Conservation (phyloP, 208 protist genomes). For the Leishmania braziliensis region DNA sequence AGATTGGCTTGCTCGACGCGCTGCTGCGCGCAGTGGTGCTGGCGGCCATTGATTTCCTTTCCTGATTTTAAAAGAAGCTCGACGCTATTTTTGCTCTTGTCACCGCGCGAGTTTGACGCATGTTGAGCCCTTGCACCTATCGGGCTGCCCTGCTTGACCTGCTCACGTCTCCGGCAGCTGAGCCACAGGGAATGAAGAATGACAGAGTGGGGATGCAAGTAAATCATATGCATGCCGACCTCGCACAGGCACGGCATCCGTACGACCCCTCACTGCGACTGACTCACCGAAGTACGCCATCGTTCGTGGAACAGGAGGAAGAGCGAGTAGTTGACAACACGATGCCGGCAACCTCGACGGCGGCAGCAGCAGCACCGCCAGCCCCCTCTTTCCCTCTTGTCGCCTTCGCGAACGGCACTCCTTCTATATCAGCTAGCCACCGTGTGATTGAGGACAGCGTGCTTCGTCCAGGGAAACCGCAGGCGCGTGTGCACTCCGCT, state of each 20-base stretch:
- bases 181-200: background rate
- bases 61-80: background rate
- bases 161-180: slow-evolving; percentile 26
- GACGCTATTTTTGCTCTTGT: background rate
- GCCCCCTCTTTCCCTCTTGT: background rate
- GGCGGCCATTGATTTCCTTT: background rate
- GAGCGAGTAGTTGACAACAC: background rate
- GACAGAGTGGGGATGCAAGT: background rate
- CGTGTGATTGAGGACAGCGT: slow-evolving; percentile 15
- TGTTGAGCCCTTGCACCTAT: slow-evolving; percentile 39
- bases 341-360: background rate
- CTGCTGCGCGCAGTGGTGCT: background rate
- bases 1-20: background rate
- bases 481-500: background rate
- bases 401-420: background rate
- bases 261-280: slow-evolving; percentile 4
- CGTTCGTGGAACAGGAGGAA: background rate
- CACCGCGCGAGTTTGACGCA: background rate
- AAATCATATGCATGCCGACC: background rate
- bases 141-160: slow-evolving; percentile 47
- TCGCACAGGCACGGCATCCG: background rate
- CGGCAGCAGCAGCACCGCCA: background rate
- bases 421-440: background rate
- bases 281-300: background rate
- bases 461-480: background rate